Conservation (phyloP, 2,329 filamentous ascomycete species). For the Falciphora oryzae region DNA sequence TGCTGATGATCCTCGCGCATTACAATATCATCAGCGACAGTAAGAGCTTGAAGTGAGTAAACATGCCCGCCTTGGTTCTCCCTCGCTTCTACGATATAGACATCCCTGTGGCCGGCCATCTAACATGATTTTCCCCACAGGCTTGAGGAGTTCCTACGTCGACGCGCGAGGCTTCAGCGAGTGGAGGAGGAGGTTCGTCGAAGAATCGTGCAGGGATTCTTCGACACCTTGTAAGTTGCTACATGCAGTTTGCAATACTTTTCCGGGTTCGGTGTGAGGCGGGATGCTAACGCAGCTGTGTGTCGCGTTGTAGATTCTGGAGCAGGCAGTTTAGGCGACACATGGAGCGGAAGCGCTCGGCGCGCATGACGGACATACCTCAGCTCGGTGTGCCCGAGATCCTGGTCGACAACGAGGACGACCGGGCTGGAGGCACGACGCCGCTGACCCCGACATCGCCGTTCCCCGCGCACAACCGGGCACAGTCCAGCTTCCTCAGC, state of each 20-base stretch:
- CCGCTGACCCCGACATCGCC: constrained; percentile 16
- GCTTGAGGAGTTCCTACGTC: constrained; percentile 88
- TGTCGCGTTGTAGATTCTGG: constrained; percentile 56
- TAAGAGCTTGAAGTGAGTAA: constrained; percentile 63
- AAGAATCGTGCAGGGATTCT: constrained; percentile 88
- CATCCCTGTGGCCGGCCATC: background rate
- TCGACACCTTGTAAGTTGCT: constrained; percentile 70
- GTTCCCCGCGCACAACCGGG: constrained; percentile 23
- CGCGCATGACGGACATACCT: constrained; percentile 72
- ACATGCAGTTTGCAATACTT: constrained; percentile 12
- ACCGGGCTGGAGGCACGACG: constrained; percentile 23
- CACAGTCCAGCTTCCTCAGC: constrained; percentile 24
- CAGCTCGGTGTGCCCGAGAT: constrained; percentile 85
- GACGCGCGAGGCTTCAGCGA: constrained; percentile 81
- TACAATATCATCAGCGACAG: constrained; percentile 99
- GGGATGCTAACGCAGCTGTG: background rate
- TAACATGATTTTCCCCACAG: constrained; percentile 33
- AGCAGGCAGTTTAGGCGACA: constrained; percentile 73
- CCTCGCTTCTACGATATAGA: background rate
- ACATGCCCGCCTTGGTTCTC: background rate
- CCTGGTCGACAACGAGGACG: constrained; percentile 73
- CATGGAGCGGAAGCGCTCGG: constrained; percentile 64
- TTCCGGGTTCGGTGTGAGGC: background rate
- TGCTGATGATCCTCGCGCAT: constrained; percentile 93
- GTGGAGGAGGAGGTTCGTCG: constrained; percentile 93